Base-by-base conservation (phyloP, 148 eudicot species). In the Polygonum maritimum region DNA sequence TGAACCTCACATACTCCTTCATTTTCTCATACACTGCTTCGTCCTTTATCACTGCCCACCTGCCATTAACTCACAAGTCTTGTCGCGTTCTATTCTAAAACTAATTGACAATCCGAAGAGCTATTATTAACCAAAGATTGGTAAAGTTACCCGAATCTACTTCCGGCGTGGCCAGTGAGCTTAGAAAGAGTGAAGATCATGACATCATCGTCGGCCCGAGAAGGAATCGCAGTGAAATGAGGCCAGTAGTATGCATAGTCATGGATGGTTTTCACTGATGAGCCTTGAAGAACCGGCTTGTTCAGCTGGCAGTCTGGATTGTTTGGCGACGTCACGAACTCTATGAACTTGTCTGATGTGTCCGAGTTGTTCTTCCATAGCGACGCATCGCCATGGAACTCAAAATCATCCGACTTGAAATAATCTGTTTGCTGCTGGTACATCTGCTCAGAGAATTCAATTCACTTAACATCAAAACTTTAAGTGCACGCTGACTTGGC, bases 211-310 rank as follows among this genome's bases (percentile, higher is more conserved):
- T 85, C 83, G 44, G 84, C 84, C 3, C 82, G 71, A 3, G 70
- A 31, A 40, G 96, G 84, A n/a, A 95, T 92, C 54, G 98, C 83
- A n/a, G 96, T 88, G 76, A 88, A 90, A 22, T 94, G 97, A 7
- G 98, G 97, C 98, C 98, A 94, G 60, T 88, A 91, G 80, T 94
- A 91, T 31, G 98, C 98, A 65, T 89, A 89, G 73, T 95, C 98
- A 79, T 86, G 85, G 18, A 95, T 84, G 3, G 83, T 60, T 78
- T 81, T 79, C 15, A 92, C 97, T 10, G 33, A 22, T 49, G 63
- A 16, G 33, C 85, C 87, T 41, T 89, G 88, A 1, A 86, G 83
- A 8, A 88, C 75, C 39, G 65, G 16, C 55, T 87, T 83, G 33
- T 89, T 80, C 0, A 54, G 65, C 0, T 16, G 31, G 4, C 98